Base-by-base conservation (phyloP, 352 stramenopile species). In the Pythium rhizo-oryzae region DNA sequence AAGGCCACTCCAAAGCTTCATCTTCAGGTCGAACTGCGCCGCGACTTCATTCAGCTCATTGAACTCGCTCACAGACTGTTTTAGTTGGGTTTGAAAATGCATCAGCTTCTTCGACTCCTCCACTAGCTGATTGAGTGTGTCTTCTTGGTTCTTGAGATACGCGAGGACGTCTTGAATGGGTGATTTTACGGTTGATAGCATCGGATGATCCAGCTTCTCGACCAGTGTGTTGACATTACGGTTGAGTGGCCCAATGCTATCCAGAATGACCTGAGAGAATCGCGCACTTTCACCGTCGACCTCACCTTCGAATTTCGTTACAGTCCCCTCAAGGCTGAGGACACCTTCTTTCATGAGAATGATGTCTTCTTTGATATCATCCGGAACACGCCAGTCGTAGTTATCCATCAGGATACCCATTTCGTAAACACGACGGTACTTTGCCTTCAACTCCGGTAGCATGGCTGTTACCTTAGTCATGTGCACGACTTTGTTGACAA, bases 291-390 rank as follows among this genome's bases (percentile, higher is more conserved):
- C 95, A 25, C 92, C 89, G 60, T 98, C 93, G 33, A 98, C 82
- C 33, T 97, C 86, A 16, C 81, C 92, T 76, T 98, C 92, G 33
- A 96, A 97, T n/a, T 89, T 85, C 6, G 91, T 92, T 4, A 97
- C 79, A 0, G 90, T 96, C 8, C 84, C 85, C 75, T 98, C 94
- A 1, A 99, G 76, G 44, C 84, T 90, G 44, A 92, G 67, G 1
- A 98, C 92, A 8, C 93, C 90, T 70, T 98, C 90, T 39, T 98
- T 97, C 84, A 98, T 93, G 47, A 98, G 87, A 55, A 97, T 90
- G 55, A 98, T 95, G 60, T 97, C 81, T 57, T 97, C 93, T 58
- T 97, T 96, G 65, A 98, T 85, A 28, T 98, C 81, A 33, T 98
- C 94, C 0, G 92, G 90, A 4, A 98, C 80, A 18, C 84, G 78